These are phyloP conservation scores for Castanea mollissima DNA, from an alignment of 306 rosid genomes.

Conservation along the genomic window DNA sequence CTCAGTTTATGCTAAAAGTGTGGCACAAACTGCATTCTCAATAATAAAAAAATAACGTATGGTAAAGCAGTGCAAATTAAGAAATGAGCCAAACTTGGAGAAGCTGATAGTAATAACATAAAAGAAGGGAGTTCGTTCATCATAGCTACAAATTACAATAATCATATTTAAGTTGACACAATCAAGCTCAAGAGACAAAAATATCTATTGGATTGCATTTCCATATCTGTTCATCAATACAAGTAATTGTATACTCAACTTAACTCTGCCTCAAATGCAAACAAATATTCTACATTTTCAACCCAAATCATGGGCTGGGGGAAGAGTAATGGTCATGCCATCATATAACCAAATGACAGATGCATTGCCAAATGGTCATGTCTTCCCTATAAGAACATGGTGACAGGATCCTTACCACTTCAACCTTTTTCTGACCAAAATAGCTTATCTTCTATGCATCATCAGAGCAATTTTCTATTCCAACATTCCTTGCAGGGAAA, in stretches of 20 bases:
- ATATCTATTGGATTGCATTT: background rate
- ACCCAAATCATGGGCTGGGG: too few species aligned
- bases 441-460: background rate
- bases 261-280: background rate
- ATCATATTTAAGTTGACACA: background rate
- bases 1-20: too few species aligned
- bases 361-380: background rate
- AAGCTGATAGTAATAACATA: too few species aligned
- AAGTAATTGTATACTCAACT: background rate
- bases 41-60: too few species aligned
- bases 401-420: background rate
- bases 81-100: too few species aligned
- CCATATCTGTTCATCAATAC: background rate
- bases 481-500: background rate
- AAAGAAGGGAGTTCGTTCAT: too few species aligned
- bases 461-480: background rate
- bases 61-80: too few species aligned
- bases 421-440: background rate
- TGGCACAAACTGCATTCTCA: too few species aligned
- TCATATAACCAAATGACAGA: too few species aligned
- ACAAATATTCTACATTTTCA: too few species aligned
- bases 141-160: too few species aligned
- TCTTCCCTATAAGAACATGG: constrained; percentile 1
- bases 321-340: too few species aligned
- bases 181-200: background rate